Evolutionary conservation across 2,329 filamentous ascomycete genomes (phyloP).

Genomic region (Cordyceps cicadae): DNA sequence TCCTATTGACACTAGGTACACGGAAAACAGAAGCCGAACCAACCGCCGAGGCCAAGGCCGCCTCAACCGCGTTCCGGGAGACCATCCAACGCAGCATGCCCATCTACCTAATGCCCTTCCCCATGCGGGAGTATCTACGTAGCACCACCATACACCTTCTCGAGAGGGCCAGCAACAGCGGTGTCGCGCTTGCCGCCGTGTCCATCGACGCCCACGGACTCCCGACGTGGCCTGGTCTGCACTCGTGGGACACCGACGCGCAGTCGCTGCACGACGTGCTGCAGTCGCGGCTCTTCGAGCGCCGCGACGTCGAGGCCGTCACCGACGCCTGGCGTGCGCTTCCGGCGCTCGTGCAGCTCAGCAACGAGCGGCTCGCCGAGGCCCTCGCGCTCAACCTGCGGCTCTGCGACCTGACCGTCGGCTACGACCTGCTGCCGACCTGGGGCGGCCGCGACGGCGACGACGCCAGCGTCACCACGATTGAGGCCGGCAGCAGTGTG

Average conservation of each 20-base stretch:
- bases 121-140: not conserved
- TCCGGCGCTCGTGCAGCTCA: slow-evolving; percentile 19
- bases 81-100: not conserved
- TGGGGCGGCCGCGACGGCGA: slow-evolving; percentile 16
- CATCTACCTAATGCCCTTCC: not conserved
- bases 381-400: slow-evolving; percentile 18
- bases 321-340: slow-evolving; percentile 14
- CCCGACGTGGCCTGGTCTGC: slow-evolving; percentile 19
- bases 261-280: slow-evolving; percentile 20
- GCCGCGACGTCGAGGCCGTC: slow-evolving; percentile 15
- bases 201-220: slow-evolving; percentile 23
- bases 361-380: slow-evolving; percentile 19
- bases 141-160: slow-evolving; percentile 19
- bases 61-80: not conserved
- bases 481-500: not conserved
- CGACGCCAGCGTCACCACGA: slow-evolving; percentile 1
- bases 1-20: too few species aligned
- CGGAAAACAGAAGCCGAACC: not conserved
- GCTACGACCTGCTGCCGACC: slow-evolving; percentile 21
- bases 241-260: slow-evolving; percentile 18
- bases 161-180: slow-evolving; percentile 14
- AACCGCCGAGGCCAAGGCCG: not conserved
- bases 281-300: slow-evolving; percentile 18
- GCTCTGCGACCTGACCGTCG: slow-evolving; percentile 18
- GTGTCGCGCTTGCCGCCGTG: slow-evolving; percentile 16